These are phyloP conservation scores for Periconia sp. DNA, from an alignment of 2,329 filamentous ascomycete species.

Conservation along the genomic window DNA sequence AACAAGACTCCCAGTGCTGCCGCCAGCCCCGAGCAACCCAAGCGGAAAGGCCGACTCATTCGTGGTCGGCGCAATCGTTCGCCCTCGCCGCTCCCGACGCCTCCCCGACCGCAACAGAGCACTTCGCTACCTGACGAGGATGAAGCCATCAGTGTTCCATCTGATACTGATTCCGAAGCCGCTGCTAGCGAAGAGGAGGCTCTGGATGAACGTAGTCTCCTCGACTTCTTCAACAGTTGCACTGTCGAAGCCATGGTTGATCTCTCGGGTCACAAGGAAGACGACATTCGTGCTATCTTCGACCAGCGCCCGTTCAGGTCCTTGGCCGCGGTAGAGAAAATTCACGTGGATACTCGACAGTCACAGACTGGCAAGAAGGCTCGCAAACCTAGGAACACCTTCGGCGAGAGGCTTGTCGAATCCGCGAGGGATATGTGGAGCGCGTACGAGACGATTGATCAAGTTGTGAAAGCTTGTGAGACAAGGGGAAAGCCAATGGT, in stretches of 20 bases:
- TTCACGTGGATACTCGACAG: conserved; percentile 54
- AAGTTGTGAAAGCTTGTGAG: conserved; percentile 79
- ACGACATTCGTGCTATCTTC: conserved; percentile 72
- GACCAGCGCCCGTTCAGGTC: conserved; percentile 75
- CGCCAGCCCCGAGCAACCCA: conserved; percentile 26
- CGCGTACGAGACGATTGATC: conserved; percentile 82
- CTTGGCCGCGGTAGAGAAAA: conserved; percentile 69
- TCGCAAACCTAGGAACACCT: conserved; percentile 53
- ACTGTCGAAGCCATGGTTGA: conserved; percentile 78
- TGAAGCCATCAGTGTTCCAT: conserved; percentile 42
- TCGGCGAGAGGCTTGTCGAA: conserved; percentile 72
- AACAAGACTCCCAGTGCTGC: conserved; percentile 19
- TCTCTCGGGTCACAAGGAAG: conserved; percentile 75
- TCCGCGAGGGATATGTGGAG: conserved; percentile 74
- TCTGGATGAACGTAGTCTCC: conserved; percentile 61
- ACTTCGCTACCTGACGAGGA: conserved; percentile 32
- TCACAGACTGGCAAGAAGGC: conserved; percentile 41
- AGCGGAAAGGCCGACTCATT: conserved; percentile 52
- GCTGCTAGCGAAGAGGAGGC: conserved; percentile 36
- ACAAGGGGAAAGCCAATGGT: conserved; percentile 70
- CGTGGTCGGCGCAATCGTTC: conserved; percentile 54
- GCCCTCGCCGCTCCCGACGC: conserved; percentile 26
- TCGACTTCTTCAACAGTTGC: conserved; percentile 85
- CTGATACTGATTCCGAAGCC: conserved; percentile 53
- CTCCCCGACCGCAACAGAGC: conserved; percentile 25